Base-by-base conservation (phyloP, 1,284 basidiomycete species). In the Rugosomyces carneus region DNA sequence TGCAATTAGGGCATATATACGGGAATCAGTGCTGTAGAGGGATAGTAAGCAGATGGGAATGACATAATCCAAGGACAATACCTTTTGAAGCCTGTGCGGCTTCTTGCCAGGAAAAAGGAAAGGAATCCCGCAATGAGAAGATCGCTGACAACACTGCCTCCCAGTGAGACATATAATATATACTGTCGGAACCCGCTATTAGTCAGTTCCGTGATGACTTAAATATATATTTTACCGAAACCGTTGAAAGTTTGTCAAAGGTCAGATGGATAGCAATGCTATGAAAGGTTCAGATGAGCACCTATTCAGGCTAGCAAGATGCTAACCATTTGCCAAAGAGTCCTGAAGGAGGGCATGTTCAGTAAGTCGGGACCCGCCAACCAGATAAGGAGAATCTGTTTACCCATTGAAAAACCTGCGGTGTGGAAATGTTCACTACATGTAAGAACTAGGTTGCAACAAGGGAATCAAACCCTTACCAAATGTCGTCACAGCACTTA, bases 1-100 rank as follows among this genome's bases (percentile, higher is more conserved):
- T 37, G 57, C 46, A 47, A 64, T 64, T 39, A 65, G 44, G n/a
- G 57, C 43, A n/a, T 56, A 57, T 6, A 65, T 55, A 18, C 62
- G 43, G 5, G 58, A 57, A 32, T 63, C 62, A 23, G 62, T 60
- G 37, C 62, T 65, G 40, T 20, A 29, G 21, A 32, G 8, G 13
- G 27, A 9, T 29, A 13, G 7, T 15, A 23, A 41, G 21, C 15
- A 9, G 1, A 7, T 2, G 29, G 23, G 10, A 35, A 29, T 10
- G 15, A n/a, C 7, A 7, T 23, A 3, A 19, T 11, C 5, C 15
- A 31, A 5, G 29, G 5, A 27, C 15, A 36, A 32, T 42, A 56
- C 54, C 40, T 49, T 40, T 47, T 42, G 42, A 57, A 50, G 7
- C 55, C 55, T 5, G 53, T 57, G 5, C 51, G 47, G 19, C 46